Evolutionary conservation across 2,329 filamentous ascomycete genomes (phyloP), one percentile per base, ranked within the genome.

Genomic region (Aspergillus quadricinctus): DNA sequence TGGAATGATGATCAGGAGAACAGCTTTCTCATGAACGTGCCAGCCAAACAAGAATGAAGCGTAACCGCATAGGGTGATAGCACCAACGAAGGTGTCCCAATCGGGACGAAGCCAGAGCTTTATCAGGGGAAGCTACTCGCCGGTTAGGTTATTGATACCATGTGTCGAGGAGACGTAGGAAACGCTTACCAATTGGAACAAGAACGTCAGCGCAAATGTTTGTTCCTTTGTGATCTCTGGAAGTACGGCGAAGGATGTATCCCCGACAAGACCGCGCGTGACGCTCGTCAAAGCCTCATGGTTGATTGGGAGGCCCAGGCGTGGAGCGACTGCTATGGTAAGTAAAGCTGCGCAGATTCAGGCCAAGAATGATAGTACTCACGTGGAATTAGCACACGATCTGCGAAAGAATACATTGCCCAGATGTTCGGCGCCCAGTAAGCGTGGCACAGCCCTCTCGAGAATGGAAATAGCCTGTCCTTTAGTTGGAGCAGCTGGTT

Each of bases 361-460:
- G 23, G 17, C n/a, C 5, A 14, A 4, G 2, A 23, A 11, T 28
- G 48, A 35, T 21, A n/a, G 19, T 14, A 75, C 86, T 71, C 78
- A 95, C 91, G 75, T 65, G 86, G 84, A 57, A 99, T 96, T 63
- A 99, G 72, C 7, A 91, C 76, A 53, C 94, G 83, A 69, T 99
- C 94, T 1, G 83, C 78, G 71, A 97, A 96, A 0, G 94, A 97
- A 75, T 99, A 99, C 70, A 97, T 83, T 0, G 94, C 93, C 94
- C 94, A 99, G 1, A 96, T 79, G 64, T 99, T 99, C 0, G 94
- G 92, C 11, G 94, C 94, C 94, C 94, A 99, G 73, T 99, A 99
- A 0, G 94, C 94, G 77, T 99, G 94, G 71, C 93, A 97, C 4
- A 99, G 79, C 0, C 94, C 94, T 57, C 94, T 83, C 1, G 92